A percentile compares a stretch with the other conserved stretches of the same genome.
Evolutionary conservation across 306 rosid genomes (phyloP).

Genomic region (Acacia melanoxylon): DNA sequence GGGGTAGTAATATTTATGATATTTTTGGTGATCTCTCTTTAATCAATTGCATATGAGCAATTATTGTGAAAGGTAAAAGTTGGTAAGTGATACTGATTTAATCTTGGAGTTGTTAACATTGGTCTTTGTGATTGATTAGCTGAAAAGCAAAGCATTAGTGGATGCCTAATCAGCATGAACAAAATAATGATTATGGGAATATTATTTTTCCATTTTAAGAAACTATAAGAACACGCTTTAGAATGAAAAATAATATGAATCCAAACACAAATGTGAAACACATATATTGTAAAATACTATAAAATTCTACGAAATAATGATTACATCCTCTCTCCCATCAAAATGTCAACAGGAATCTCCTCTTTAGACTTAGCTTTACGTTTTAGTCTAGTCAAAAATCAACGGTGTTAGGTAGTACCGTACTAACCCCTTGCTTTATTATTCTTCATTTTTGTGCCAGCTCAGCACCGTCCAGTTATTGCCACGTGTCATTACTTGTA

Average conservation of each 20-base stretch:
- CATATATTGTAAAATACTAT: background rate
- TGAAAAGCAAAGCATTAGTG: slow-evolving; percentile 25
- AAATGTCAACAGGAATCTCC: slow-evolving; percentile 45
- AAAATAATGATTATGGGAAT: background rate
- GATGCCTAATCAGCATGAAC: slow-evolving; percentile 44
- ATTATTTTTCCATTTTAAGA: background rate
- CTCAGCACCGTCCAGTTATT: slow-evolving; percentile 28
- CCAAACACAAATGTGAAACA: slow-evolving; percentile 13
- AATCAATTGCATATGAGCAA: background rate
- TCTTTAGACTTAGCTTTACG: slow-evolving; percentile 31
- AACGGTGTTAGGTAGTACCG: slow-evolving; percentile 43
- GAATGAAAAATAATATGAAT: slow-evolving; percentile 7
- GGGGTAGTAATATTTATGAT: no score
- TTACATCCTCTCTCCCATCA: slow-evolving; percentile 5
- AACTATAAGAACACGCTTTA: background rate
- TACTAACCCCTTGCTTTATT: slow-evolving; percentile 15
- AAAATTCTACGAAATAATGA: slow-evolving; percentile 21
- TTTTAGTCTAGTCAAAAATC: slow-evolving; percentile 41
- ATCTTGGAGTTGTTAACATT: background rate
- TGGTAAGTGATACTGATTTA: background rate
- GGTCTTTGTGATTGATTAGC: background rate
- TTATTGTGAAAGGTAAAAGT: background rate
- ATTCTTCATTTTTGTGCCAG: slow-evolving; percentile 30
- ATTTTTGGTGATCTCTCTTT: no score
- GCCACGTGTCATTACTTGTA: background rate